Base-by-base conservation (phyloP, 2,329 filamentous ascomycete genomes). In the Trichoderma atroviride region DNA sequence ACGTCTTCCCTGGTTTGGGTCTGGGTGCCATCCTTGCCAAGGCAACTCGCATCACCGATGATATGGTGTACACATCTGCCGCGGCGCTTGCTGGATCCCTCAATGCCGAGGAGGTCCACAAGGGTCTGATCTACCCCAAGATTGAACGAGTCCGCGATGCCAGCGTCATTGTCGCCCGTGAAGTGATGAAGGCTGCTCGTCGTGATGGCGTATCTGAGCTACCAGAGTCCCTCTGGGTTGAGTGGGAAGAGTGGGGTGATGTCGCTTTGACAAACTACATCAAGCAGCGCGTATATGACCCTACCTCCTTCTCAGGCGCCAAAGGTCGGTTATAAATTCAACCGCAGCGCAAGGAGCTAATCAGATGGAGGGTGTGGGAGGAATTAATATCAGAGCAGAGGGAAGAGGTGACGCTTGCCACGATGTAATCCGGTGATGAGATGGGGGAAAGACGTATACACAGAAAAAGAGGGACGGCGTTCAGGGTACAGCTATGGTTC, bases 21-120 rank as follows among this genome's bases (percentile, higher is more conserved):
- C 89, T 98, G 35, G 96, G 94, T 71, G 92, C 95, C 73, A 97
- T 98, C 78, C 88, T 98, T 60, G 90, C 91, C 82, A 96, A 97
- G 85, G 88, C 94, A 14, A 90, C 92, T 73, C 89, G 89, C 75
- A 86, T 98, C 74, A 98, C 95, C 5, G 93, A 97, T 79, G 89
- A 91, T 80, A 99, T 99, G 96, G 94, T 99, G 77, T 98, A 98
- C 83, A 94, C 92, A 61, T 95, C 94, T 37, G 96, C 93, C 33
- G 90, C 91, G 52, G 91, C 93, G 5, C 88, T 98, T 24, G 88
- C 93, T 19, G 89, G 89, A 70, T 90, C 91, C 40, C 87, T 99
- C 71, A 94, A 91, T 72, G 85, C 89, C 50, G 91, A 96, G 71
- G 96, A 99, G 83, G 84, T 93, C 76, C 88, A 91, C 68, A 88